Percentiles rank a stretch among this genome's conserved stretches.
Evolutionary conservation across 169 alveolate species (phyloP).

Genomic region (Cyclospora cayetanensis): DNA sequence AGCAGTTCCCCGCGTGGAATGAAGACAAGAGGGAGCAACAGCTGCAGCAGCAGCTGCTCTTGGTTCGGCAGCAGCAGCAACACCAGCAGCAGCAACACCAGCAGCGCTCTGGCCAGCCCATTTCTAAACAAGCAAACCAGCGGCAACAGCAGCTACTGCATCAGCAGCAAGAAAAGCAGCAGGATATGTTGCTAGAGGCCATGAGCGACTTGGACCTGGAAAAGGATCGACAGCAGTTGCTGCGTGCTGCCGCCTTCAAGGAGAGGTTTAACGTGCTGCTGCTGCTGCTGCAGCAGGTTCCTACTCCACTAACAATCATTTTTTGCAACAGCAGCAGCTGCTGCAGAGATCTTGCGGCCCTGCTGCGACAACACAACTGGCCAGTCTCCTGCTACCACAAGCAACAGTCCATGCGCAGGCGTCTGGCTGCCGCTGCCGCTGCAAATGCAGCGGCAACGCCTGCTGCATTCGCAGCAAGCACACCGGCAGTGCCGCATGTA

Average conservation of each 20-base stretch:
- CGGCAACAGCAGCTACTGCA: neutral
- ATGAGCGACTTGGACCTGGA: neutral
- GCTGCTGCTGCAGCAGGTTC: neutral
- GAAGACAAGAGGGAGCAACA: neutral
- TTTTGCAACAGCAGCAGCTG: neutral
- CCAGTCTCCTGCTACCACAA: constrained; percentile 50
- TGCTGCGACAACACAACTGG: constrained; percentile 63
- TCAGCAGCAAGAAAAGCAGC: neutral
- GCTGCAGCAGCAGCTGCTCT: constrained; percentile 18
- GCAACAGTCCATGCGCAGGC: constrained; percentile 54
- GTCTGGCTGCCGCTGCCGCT: constrained; percentile 18
- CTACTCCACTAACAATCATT: neutral
- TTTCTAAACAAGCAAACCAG: neutral
- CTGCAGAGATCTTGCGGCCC: neutral
- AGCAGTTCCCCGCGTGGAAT: neutral
- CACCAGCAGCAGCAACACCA: neutral
- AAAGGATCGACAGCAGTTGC: neutral
- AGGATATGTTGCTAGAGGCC: neutral
- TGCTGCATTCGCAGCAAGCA: no score
- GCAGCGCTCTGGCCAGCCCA: neutral
- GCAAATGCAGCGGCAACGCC: no score
- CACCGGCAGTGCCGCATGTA: neutral
- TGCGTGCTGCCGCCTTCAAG: neutral
- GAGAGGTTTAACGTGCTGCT: neutral
- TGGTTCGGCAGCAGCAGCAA: neutral